Evolutionary conservation across 2,329 filamentous ascomycete species (phyloP).

Genomic region (Talaromyces atroroseus): DNA sequence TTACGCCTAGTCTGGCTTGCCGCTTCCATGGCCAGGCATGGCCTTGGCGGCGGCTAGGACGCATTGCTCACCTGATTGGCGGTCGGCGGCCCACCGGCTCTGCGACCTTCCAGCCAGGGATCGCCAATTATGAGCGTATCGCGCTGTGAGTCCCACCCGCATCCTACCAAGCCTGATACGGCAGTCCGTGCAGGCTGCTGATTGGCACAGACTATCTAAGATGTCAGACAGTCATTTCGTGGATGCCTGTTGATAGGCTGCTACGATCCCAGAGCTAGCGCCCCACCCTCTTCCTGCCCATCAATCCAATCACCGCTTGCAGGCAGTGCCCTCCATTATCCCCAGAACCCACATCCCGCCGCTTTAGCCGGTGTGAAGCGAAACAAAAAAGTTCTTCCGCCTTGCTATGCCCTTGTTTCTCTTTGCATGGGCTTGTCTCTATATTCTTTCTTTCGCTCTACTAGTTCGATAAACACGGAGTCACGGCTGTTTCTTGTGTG

Average conservation of each 20-base stretch:
- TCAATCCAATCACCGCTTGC: conserved; percentile 25
- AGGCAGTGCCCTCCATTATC: conserved; percentile 22
- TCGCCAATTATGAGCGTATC: conserved; percentile 18
- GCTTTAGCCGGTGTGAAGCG: conserved; percentile 30
- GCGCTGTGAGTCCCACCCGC: conserved; percentile 12
- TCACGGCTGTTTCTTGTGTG: no score
- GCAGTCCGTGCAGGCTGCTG: neutral
- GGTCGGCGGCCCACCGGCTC: neutral
- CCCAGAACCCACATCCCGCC: conserved; percentile 25
- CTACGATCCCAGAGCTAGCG: conserved; percentile 12
- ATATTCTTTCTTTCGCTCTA: neutral
- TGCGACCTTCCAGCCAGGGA: conserved; percentile 9
- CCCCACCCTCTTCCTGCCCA: conserved; percentile 20
- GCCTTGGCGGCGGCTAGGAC: conserved; percentile 5
- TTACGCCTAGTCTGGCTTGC: neutral
- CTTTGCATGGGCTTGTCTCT: neutral
- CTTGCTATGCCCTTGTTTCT: neutral
- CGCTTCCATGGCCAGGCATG: conserved; percentile 20
- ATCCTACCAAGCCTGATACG: conserved; percentile 4
- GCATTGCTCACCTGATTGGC: neutral
- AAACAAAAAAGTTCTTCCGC: conserved; percentile 28
- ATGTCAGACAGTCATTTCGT: conserved; percentile 19
- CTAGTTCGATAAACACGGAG: neutral
- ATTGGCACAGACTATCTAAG: neutral
- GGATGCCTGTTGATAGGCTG: conserved; percentile 1